Base-by-base conservation (phyloP, 768 basidiomycete genomes). In the Tremella mesenterica region DNA sequence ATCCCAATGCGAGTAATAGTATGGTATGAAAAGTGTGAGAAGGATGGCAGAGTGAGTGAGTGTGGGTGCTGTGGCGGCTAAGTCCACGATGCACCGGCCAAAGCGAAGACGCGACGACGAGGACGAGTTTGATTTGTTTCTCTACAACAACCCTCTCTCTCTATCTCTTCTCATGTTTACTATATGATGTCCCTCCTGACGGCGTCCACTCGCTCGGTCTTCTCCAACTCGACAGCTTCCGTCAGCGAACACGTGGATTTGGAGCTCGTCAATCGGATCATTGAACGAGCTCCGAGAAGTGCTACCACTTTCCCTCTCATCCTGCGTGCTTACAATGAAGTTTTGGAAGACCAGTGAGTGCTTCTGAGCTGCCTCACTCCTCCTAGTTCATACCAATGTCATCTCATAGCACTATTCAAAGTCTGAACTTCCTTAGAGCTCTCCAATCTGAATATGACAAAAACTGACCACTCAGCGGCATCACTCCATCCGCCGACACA, bases 301-400 rank as follows among this genome's bases (percentile, higher is more conserved):
- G 68, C 68, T 28, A 70, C 63, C 25, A 58, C 68, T 20, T 67
- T 70, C 38, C 63, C 63, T 23, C 46, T 57, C 38, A 59, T 70
- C n/a, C 63, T 59, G 41, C 48, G 57, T 38, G 62, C 68, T 9
- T 70, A 70, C 41, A 53, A 59, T 7, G 53, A 67, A 39, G 59
- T 64, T 7, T 48, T 70, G 6, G 34, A 61, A 46, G 61, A 64
- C 21, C 39, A 60, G 68, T 70, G 46, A 43, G 68, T 60, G 13
- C 39, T 13, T 30, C 9, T 48, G 30, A n/a, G 29, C 2, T 41
- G 44, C 48, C 12, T 9, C n/a, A n/a, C n/a, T n/a, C n/a, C n/a
- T n/a, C n/a, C n/a, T n/a, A n/a, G n/a, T n/a, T n/a, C n/a, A n/a
- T n/a, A n/a, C n/a, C n/a, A n/a, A n/a, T n/a, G n/a, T n/a, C n/a